These are phyloP conservation scores for Spathaspora sp. DNA, from an alignment of 805 yeast genomes.

Conservation along the genomic window DNA sequence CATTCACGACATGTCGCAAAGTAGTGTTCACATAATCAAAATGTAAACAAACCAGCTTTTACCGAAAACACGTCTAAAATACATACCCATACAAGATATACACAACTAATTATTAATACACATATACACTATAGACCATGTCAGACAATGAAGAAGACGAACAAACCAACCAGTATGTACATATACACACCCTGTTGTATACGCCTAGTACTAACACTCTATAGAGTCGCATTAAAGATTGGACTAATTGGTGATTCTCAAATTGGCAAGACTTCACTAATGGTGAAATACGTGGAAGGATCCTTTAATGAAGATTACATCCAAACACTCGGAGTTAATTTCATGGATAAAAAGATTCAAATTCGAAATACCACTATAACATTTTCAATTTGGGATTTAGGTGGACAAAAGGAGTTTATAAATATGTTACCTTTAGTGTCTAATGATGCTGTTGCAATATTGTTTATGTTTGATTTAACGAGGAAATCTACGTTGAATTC, in stretches of 20 bases:
- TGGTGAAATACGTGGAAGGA: conserved; percentile 97
- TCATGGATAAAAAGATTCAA: conserved; percentile 84
- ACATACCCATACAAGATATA: not conserved
- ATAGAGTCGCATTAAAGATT: conserved; percentile 68
- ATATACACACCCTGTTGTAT: not conserved
- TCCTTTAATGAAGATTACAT: conserved; percentile 88
- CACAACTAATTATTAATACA: not conserved
- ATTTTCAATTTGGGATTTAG: conserved; percentile 92
- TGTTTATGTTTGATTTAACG: conserved; percentile 86
- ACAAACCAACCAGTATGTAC: conserved; percentile 37
- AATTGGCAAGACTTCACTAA: conserved; percentile 91
- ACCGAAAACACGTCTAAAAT: not conserved
- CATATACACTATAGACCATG: not conserved
- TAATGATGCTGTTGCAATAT: conserved; percentile 85
- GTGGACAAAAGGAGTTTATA: conserved; percentile 92
- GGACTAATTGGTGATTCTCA: conserved; percentile 95
- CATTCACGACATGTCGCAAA: not conserved
- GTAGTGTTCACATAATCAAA: conserved; percentile 3
- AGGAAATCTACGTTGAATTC: conserved; percentile 80
- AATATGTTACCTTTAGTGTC: conserved; percentile 94
- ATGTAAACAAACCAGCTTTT: conserved; percentile 10
- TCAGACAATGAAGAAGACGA: conserved; percentile 9
- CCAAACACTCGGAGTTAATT: conserved; percentile 92
- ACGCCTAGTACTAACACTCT: conserved; percentile 6
- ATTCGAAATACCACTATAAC: conserved; percentile 84